phyloP scores from a whole-genome alignment of 768 basidiomycete genomes.

The Crepidotus variabilis region DNA sequence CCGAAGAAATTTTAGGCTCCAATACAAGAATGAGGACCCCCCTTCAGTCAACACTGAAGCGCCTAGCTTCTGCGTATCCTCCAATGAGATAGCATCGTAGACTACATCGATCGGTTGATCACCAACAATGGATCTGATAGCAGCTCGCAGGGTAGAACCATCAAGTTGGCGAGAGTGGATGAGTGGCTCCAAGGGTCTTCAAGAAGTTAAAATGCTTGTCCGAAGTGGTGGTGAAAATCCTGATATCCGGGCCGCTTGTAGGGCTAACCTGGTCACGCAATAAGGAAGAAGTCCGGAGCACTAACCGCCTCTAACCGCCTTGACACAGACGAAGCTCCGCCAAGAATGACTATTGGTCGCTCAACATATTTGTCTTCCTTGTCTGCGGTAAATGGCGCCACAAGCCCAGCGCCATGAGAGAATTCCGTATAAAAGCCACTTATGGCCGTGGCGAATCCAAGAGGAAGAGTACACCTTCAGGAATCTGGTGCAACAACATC shows the following conservation, averaged over 20 bases:
- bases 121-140: constrained; percentile 22
- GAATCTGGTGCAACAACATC: constrained; percentile 32
- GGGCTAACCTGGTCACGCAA: constrained; percentile 9
- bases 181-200: constrained; percentile 36
- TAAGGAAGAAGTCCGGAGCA: neutral
- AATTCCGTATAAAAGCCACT: constrained; percentile 41
- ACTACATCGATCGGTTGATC: constrained; percentile 18
- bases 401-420: constrained; percentile 36
- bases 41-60: constrained; percentile 26
- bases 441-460: constrained; percentile 45
- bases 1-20: constrained; percentile 10
- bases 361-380: constrained; percentile 37
- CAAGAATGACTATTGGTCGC: constrained; percentile 43
- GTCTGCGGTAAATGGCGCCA: constrained; percentile 31
- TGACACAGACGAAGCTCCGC: constrained; percentile 49
- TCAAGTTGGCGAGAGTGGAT: constrained; percentile 25
- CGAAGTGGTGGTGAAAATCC: constrained; percentile 39
- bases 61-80: constrained; percentile 19
- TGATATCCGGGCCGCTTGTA: constrained; percentile 34
- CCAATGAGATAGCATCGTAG: constrained; percentile 21
- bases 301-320: constrained; percentile 29
- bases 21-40: constrained; percentile 32
- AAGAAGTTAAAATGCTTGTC: constrained; percentile 24
- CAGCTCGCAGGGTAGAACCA: constrained; percentile 11
- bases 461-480: constrained; percentile 40